Conservation (phyloP, 495 filamentous ascomycete species). For the Penicillium pulvis region DNA sequence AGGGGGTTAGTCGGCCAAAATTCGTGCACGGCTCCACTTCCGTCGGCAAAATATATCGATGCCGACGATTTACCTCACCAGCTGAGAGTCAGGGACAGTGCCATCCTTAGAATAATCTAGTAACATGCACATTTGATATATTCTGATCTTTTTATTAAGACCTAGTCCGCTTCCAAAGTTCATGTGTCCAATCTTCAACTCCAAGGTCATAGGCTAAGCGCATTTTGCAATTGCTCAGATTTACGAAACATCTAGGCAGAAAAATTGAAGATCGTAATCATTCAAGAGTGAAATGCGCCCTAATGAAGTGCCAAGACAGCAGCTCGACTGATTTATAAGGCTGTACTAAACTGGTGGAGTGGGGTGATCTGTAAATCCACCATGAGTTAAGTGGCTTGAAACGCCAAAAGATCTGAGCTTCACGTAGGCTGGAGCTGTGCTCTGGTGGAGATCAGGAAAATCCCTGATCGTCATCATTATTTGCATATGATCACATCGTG, state of each 20-base stretch:
- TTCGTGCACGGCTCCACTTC: neutral
- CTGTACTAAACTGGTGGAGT: neutral
- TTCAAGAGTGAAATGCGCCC: no score
- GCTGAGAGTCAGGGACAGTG: no score
- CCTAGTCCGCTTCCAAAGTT: neutral
- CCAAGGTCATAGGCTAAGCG: no score
- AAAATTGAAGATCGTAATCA: neutral
- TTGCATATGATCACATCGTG: neutral
- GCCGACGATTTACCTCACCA: neutral
- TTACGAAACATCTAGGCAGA: neutral
- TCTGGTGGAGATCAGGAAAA: neutral
- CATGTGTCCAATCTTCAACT: no score
- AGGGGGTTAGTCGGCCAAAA: neutral
- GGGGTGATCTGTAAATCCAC: neutral
- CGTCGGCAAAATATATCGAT: neutral
- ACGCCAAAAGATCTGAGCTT: neutral
- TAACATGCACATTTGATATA: neutral
- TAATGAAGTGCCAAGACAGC: neutral
- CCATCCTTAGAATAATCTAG: neutral
- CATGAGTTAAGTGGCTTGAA: slow-evolving; percentile 2
- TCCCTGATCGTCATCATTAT: slow-evolving; percentile 1
- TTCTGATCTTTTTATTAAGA: neutral
- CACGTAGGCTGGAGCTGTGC: neutral
- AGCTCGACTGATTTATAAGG: neutral
- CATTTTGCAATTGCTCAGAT: neutral